Evolutionary conservation across 2,329 filamentous ascomycete genomes (phyloP).

Genomic region (Aspergillus sp.): DNA sequence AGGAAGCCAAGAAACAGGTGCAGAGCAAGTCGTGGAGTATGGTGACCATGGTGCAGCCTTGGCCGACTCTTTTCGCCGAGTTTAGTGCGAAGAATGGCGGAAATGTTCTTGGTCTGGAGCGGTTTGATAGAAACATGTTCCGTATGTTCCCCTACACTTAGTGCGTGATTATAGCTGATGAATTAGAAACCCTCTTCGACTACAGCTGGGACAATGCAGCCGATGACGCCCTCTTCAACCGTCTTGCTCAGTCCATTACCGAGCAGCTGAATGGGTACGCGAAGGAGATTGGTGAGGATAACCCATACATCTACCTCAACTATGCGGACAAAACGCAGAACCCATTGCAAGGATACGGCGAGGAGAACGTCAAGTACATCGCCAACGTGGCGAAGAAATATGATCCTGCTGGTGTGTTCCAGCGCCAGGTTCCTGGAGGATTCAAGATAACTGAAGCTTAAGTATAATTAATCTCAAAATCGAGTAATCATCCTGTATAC

Average conservation of each 20-base stretch:
- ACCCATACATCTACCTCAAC: slow-evolving; percentile 42
- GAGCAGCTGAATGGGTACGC: slow-evolving; percentile 25
- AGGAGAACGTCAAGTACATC: slow-evolving; percentile 30
- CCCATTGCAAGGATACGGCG: slow-evolving; percentile 38
- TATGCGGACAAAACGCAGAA: slow-evolving; percentile 42
- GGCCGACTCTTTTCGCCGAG: slow-evolving; percentile 33
- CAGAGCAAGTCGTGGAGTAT: slow-evolving; percentile 15
- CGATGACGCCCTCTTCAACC: slow-evolving; percentile 4
- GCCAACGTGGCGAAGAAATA: slow-evolving; percentile 16
- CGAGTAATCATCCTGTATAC: too few relatives aligned
- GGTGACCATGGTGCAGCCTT: slow-evolving; percentile 35
- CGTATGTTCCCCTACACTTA: slow-evolving; percentile 10
- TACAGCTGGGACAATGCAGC: slow-evolving; percentile 23
- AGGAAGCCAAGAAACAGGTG: slow-evolving; percentile 9
- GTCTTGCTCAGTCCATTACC: slow-evolving; percentile 19
- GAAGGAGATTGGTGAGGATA: slow-evolving; percentile 16
- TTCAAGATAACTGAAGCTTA: slow-evolving; percentile 16
- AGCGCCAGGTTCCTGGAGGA: slow-evolving; percentile 22
- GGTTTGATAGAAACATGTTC: slow-evolving; percentile 21
- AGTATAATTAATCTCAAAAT: too few relatives aligned
- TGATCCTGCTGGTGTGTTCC: slow-evolving; percentile 22
- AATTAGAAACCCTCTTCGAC: slow-evolving; percentile 14
- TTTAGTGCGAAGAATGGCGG: slow-evolving; percentile 30
- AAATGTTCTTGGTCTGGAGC: slow-evolving; percentile 32
- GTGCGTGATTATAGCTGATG: slow-evolving; percentile 15